Conservation (phyloP, 257 asterid species). For the Linaria vulgaris region DNA sequence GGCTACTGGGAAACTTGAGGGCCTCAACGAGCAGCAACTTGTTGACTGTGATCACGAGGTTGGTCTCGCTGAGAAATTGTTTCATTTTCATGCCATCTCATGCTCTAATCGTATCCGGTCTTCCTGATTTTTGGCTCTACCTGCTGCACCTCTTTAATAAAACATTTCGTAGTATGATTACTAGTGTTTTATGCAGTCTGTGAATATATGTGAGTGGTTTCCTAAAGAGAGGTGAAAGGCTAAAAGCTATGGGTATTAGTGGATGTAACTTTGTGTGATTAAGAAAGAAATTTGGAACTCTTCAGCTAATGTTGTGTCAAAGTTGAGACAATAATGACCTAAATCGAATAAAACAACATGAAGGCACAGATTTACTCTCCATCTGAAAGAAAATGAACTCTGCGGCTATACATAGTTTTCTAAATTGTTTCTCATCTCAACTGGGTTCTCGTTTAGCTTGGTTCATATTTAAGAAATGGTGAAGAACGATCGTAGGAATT, state of each 20-base stretch:
- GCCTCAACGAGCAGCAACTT: constrained; percentile 92
- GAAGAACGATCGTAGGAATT: not conserved
- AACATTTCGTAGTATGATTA: too few species aligned
- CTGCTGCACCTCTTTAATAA: not conserved
- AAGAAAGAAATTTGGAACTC: too few species aligned
- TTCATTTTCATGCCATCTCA: not conserved
- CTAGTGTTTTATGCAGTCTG: too few species aligned
- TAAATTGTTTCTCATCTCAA: not conserved
- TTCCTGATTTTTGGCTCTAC: not conserved
- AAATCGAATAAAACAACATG: too few species aligned
- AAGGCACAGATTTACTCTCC: too few species aligned
- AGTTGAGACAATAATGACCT: too few species aligned
- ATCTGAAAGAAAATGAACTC: not conserved
- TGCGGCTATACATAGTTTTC: not conserved
- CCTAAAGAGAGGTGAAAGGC: too few species aligned
- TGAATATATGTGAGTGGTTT: too few species aligned
- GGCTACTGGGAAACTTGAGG: constrained; percentile 77
- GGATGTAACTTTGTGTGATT: too few species aligned
- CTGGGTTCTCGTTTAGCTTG: not conserved
- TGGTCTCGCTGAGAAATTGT: constrained; percentile 9
- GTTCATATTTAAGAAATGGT: not conserved
- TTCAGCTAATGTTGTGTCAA: too few species aligned
- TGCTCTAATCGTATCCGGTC: not conserved
- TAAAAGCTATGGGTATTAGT: too few species aligned
- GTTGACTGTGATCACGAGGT: constrained; percentile 97